Evolutionary conservation across 116 monocot species (phyloP).

Genomic region (Phalaenopsis hybrid): DNA sequence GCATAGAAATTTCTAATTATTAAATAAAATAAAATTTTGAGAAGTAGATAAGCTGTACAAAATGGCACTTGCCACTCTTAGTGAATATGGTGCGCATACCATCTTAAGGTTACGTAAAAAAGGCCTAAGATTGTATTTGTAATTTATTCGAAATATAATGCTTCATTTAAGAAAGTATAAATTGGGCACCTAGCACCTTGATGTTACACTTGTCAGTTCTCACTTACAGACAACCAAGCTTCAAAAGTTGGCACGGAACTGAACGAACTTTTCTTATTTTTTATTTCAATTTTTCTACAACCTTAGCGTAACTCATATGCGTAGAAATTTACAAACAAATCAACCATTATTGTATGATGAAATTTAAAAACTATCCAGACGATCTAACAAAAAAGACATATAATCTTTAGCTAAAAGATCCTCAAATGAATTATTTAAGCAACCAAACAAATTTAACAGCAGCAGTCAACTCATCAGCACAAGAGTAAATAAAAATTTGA

Average conservation of each 20-base stretch:
- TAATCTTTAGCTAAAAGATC: background rate
- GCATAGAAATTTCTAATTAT: background rate
- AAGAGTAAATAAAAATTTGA: background rate
- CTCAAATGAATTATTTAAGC: background rate
- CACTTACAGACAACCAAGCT: background rate
- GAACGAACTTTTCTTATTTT: background rate
- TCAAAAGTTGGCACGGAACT: background rate
- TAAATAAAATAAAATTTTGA: background rate
- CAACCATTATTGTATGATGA: background rate
- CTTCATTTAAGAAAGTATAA: background rate
- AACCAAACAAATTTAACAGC: background rate
- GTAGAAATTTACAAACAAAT: background rate
- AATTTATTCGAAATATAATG: background rate
- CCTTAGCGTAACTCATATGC: background rate
- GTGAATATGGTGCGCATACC: background rate
- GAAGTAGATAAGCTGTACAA: background rate
- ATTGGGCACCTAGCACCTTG: background rate
- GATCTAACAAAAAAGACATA: background rate
- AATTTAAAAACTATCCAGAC: background rate
- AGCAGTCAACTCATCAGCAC: background rate
- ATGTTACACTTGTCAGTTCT: background rate
- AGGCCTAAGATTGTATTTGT: background rate
- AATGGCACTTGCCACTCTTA: background rate
- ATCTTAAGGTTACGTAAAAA: background rate
- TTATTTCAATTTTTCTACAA: background rate